A percentile compares a stretch with the other conserved stretches of the same genome.
Conservation (phyloP, 352 stramenopile species). For the Paralagenidium karlingii region DNA sequence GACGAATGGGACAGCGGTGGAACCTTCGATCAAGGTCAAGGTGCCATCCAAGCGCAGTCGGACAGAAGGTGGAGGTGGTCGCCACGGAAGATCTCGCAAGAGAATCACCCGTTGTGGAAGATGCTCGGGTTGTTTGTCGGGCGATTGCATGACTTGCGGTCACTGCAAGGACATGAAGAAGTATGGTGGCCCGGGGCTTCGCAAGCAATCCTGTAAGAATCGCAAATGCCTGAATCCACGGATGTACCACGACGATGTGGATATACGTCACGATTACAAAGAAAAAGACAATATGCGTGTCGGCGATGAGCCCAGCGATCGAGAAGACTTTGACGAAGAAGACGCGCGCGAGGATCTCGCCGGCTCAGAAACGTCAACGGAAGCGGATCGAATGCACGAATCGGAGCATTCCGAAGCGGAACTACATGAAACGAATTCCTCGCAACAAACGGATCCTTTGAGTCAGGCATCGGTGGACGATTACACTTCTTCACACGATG, state of each 20-base stretch:
- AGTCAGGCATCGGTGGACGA: constrained; percentile 9
- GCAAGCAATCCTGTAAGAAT: constrained; percentile 82
- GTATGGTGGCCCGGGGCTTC: constrained; percentile 70
- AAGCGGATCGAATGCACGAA: neutral
- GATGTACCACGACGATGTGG: constrained; percentile 19
- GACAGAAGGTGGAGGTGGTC: constrained; percentile 22
- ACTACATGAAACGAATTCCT: neutral
- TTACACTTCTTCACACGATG: constrained; percentile 6
- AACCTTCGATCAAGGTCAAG: neutral
- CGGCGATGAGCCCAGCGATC: constrained; percentile 5
- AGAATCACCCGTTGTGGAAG: constrained; percentile 67
- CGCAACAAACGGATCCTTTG: neutral
- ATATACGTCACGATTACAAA: constrained; percentile 9
- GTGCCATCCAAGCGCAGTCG: constrained; percentile 1
- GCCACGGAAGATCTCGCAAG: constrained; percentile 28
- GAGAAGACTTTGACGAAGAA: constrained; percentile 5
- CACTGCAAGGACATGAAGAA: constrained; percentile 87
- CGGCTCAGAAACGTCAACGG: neutral
- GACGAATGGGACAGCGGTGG: neutral
- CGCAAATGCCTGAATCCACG: constrained; percentile 72
- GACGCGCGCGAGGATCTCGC: constrained; percentile 5
- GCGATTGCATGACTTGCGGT: constrained; percentile 78
- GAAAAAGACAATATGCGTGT: constrained; percentile 19
- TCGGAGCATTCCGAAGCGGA: neutral
- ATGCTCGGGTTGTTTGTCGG: constrained; percentile 57